These are phyloP conservation scores for Vinca major DNA, from an alignment of 305 asterid genomes.

Conservation along the genomic window DNA sequence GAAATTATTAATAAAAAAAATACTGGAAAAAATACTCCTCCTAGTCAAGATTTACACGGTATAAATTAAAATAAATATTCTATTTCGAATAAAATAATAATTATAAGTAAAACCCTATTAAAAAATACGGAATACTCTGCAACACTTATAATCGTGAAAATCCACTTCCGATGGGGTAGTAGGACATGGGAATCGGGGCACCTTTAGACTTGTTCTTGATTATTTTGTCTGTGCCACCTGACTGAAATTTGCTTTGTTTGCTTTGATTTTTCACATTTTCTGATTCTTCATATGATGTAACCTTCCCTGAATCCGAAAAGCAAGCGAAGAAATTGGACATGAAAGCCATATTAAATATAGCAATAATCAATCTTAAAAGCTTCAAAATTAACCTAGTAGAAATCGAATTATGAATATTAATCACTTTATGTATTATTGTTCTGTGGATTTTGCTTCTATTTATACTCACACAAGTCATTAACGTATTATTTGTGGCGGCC, in stretches of 20 bases:
- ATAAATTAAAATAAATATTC: too few relatives aligned
- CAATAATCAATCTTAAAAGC: too few relatives aligned
- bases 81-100: too few relatives aligned
- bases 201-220: conserved; percentile 7
- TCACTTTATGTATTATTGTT: background rate
- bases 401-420: background rate
- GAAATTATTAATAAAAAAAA: too few relatives aligned
- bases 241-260: background rate
- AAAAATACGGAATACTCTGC: too few relatives aligned
- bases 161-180: conserved; percentile 18
- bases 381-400: background rate
- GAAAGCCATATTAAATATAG: conserved; percentile 3
- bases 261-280: background rate
- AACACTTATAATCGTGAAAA: conserved; percentile 8
- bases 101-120: too few relatives aligned
- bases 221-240: background rate
- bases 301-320: conserved; percentile 7
- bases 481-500: too few relatives aligned
- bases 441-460: background rate
- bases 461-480: background rate
- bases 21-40: too few relatives aligned
- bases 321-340: conserved; percentile 9
- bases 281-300: conserved; percentile 2
- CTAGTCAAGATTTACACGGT: too few relatives aligned
- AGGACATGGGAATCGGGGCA: conserved; percentile 19